Evolutionary conservation across 1,284 basidiomycete genomes (phyloP), one percentile per base, ranked within the genome.

Genomic region (Lignosus rhinocerotis): DNA sequence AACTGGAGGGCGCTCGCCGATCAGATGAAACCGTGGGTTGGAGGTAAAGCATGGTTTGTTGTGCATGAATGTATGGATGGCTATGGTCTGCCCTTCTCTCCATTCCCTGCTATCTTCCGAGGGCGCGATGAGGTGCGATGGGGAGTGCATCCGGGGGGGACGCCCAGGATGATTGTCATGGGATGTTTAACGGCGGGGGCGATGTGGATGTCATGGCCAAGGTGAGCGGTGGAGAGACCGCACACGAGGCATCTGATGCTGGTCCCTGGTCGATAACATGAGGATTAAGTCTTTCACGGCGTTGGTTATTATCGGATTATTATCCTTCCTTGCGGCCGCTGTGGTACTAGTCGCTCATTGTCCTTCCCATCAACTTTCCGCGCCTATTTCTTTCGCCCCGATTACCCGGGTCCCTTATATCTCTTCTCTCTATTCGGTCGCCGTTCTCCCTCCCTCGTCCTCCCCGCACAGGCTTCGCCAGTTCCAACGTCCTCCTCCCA

Each of bases 371-470:
- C 63, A 62, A 54, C 53, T 53, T 64, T 63, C 53, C 63, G 63
- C 61, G 60, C 64, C 60, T 62, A 62, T 54, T 45, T 51, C 60
- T 4, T 25, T 48, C 65, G 41, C 63, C 66, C 63, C 72, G 67
- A 66, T 57, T 45, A 52, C 58, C 66, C 67, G 72, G 72, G 61
- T 67, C 70, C 68, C 67, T 71, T 73, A 73, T 75, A 73, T 71
- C 69, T 69, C 62, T 65, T 71, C n/a, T n/a, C 25, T 25, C 25
- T 25, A 25, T 68, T 71, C 67, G 67, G 64, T 66, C 67, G 69
- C 69, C 67, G 68, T 70, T 70, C 70, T 70, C 69, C 67, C 69
- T 66, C 66, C 72, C 70, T 69, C 59, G 56, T 58, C 58, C 69
- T 64, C 65, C 63, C 66, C 60, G 55, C 65, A 64, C 61, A 30